A percentile compares a stretch with the other conserved stretches of the same genome.
Conservation (phyloP, 805 yeast species). For the Vanderwaltozyma verrucispora region DNA sequence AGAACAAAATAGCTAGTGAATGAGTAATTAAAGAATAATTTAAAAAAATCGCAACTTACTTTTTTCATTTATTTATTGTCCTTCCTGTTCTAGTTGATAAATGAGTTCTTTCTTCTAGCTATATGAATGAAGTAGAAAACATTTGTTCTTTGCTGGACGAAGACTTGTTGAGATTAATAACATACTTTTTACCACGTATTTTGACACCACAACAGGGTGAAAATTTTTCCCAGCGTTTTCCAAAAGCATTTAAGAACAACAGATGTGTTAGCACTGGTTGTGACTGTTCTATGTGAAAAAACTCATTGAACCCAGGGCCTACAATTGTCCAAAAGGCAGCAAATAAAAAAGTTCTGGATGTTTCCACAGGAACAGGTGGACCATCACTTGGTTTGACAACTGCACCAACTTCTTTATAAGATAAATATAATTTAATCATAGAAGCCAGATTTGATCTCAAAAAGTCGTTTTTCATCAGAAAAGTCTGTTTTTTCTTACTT, state of each 20-base stretch:
- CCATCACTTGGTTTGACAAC: slow-evolving; percentile 46
- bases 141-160: slow-evolving; percentile 58
- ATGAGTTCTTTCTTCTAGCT: too few species aligned
- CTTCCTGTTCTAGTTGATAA: too few species aligned
- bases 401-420: slow-evolving; percentile 60
- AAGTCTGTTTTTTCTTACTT: slow-evolving; percentile 14
- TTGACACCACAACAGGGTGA: slow-evolving; percentile 39
- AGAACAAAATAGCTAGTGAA: too few species aligned
- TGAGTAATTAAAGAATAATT: too few species aligned
- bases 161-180: slow-evolving; percentile 48
- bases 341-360: slow-evolving; percentile 33
- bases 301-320: slow-evolving; percentile 46
- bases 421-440: slow-evolving; percentile 36
- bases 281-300: slow-evolving; percentile 47
- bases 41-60: too few species aligned
- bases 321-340: slow-evolving; percentile 39
- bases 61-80: too few species aligned
- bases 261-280: slow-evolving; percentile 34
- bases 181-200: slow-evolving; percentile 30
- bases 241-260: slow-evolving; percentile 40
- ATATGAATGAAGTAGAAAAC: slow-evolving; percentile 45
- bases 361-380: slow-evolving; percentile 38
- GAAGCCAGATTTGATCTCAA: slow-evolving; percentile 28
- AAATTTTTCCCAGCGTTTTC: slow-evolving; percentile 31
- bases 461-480: slow-evolving; percentile 14